Conservation (phyloP, 2,329 filamentous ascomycete species). For the Monosporascus ibericus region DNA sequence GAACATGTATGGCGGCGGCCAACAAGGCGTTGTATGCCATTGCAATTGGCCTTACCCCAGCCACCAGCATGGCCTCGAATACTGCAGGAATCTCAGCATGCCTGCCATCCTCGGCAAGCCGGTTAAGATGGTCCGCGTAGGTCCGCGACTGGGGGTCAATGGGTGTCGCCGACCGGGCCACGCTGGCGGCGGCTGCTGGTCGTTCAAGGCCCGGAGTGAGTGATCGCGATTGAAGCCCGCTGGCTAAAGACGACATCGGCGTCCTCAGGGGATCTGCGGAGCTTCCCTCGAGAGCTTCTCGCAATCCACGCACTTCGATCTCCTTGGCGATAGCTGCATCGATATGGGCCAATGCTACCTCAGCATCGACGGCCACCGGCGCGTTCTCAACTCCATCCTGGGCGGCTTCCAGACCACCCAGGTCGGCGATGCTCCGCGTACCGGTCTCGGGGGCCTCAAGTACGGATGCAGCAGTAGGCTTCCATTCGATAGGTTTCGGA, state of each 20-base stretch:
- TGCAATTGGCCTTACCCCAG: conserved; percentile 73
- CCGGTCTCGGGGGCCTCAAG: conserved; percentile 54
- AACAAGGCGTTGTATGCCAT: conserved; percentile 90
- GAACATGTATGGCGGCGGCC: conserved; percentile 75
- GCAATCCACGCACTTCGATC: conserved; percentile 34
- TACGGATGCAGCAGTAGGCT: conserved; percentile 52
- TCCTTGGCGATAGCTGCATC: conserved; percentile 80
- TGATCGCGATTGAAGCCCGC: conserved; percentile 32
- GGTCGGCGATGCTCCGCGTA: conserved; percentile 40
- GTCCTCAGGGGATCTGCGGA: conserved; percentile 29
- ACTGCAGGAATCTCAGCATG: conserved; percentile 85
- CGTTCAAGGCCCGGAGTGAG: conserved; percentile 36
- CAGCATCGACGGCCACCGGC: conserved; percentile 39
- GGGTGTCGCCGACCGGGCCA: conserved; percentile 52
- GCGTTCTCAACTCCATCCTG: conserved; percentile 25
- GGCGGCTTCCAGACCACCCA: conserved; percentile 21
- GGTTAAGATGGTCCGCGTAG: conserved; percentile 73
- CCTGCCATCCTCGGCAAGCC: conserved; percentile 63
- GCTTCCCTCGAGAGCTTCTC: conserved; percentile 22
- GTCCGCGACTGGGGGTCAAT: conserved; percentile 58
- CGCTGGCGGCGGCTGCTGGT: conserved; percentile 37
- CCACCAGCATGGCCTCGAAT: conserved; percentile 84
- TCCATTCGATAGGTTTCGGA: conserved; percentile 84
- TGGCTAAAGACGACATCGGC: conserved; percentile 30
- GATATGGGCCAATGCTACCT: conserved; percentile 68